Base-by-base conservation (phyloP, 306 rosid genomes). In the Cercis canadensis region DNA sequence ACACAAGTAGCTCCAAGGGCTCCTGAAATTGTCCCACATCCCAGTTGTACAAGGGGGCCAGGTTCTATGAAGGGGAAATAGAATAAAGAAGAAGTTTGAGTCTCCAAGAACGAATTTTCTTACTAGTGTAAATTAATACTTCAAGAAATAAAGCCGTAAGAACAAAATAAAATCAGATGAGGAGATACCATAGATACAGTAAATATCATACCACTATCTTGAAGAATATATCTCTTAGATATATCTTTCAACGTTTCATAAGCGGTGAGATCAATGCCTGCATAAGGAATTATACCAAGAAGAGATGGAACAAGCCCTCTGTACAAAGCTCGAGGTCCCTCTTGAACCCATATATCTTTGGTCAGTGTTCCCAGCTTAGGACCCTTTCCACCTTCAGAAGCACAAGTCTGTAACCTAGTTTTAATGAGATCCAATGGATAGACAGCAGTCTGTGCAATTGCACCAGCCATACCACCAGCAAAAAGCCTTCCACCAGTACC, bases 391-490 rank as follows among this genome's bases (percentile, higher is more conserved):
- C 82, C 67, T 51, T 83, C 82, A 64, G 87, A 69, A 64, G 80
- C 70, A 69, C 72, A 76, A 69, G 87, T 83, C 64, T 83, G 87
- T 47, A 83, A 69, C 73, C 87, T 80, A 69, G 87, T 83, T 76
- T 83, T 83, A 67, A 83, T 63, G 39, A 83, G 85, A 80, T 83
- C 87, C 75, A 83, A 2, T 0, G 87, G 87, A 49, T 83, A 83
- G 72, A 83, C 60, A 64, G 70, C 82, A 40, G 76, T 73, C 70
- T 83, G 87, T 41, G 87, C 85, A 76, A 83, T 29, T 13, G 85
- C 85, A 74, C 87, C 87, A 32, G 87, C 87, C 78, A 80, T 72
- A 49, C 87, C 87, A 59, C 87, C 87, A 5, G 87, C 85, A 45
- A 83, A 59, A 45, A 83, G 72, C 75, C 87, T 80, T 37, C 82